phyloP scores from a whole-genome alignment of 2,329 filamentous ascomycete genomes.

The Pseudocercospora fijiensis region DNA sequence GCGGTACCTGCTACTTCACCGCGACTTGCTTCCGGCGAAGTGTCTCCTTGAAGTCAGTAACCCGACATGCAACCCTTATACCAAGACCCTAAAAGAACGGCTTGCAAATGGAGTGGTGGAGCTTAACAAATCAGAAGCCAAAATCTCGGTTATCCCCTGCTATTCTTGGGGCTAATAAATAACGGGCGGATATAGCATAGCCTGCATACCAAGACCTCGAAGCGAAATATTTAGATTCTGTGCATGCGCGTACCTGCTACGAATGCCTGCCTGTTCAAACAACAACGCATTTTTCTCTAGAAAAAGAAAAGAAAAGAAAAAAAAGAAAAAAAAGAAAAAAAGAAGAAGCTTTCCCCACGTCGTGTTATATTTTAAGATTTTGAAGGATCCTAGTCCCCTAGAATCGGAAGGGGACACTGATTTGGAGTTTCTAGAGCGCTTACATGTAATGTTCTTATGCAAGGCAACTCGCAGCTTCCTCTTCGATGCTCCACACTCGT shows the following conservation, averaged over 20 bases:
- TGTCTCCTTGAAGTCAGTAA: background rate
- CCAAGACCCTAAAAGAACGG: background rate
- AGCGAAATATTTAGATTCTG: background rate
- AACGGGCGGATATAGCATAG: no score
- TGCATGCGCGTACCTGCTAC: background rate
- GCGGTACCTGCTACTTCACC: background rate
- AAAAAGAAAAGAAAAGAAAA: no score
- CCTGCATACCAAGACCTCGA: conserved; percentile 1
- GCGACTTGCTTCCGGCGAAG: background rate
- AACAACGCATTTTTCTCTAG: no score
- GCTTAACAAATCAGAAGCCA: background rate
- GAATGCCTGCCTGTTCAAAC: no score
- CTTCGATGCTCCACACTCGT: background rate
- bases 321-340: no score
- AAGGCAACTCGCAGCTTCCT: background rate
- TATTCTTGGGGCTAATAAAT: background rate
- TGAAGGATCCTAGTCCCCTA: no score
- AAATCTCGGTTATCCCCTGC: background rate
- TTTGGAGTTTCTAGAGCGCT: no score
- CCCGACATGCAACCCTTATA: background rate
- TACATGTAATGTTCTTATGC: background rate
- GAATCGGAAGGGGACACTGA: no score
- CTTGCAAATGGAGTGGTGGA: background rate
- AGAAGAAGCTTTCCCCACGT: no score
- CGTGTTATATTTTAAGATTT: no score